Conservation (phyloP, 192 early-diverging fungal genomes). For the Podila clonocystis region DNA sequence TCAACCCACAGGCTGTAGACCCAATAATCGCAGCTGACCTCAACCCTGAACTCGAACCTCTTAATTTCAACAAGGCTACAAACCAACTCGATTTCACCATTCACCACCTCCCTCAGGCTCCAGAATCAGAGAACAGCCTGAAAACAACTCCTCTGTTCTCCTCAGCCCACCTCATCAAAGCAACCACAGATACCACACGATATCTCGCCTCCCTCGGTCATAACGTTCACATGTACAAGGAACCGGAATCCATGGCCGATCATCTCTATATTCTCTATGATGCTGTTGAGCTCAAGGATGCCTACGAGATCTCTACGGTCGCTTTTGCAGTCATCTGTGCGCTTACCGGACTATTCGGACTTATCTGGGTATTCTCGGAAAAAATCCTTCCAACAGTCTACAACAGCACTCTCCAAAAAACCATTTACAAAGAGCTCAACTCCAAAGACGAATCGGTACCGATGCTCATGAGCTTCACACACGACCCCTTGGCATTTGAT, state of each 20-base stretch:
- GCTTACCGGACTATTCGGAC: neutral
- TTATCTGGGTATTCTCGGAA: neutral
- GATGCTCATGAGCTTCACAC: conserved; percentile 7
- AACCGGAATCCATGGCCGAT: neutral
- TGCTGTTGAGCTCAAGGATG: conserved; percentile 8
- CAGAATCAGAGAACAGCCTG: too few relatives aligned
- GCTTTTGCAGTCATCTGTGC: neutral
- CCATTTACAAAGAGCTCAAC: conserved; percentile 1
- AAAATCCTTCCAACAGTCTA: neutral
- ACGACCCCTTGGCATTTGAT: conserved; percentile 6
- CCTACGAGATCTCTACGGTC: neutral
- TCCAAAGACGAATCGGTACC: neutral
- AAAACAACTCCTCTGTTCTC: neutral
- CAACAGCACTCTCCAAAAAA: conserved; percentile 1
- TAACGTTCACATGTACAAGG: neutral
- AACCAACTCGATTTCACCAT: conserved; percentile 6
- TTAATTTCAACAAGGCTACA: neutral
- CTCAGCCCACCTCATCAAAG: neutral
- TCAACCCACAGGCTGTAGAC: conserved; percentile 11
- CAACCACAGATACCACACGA: neutral
- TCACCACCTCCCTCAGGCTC: neutral
- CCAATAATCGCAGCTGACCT: neutral
- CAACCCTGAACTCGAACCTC: neutral
- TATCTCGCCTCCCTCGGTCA: conserved; percentile 11
- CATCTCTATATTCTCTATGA: conserved; percentile 4